Base-by-base conservation (phyloP, 805 yeast species). In the Yarrowia porcina region DNA sequence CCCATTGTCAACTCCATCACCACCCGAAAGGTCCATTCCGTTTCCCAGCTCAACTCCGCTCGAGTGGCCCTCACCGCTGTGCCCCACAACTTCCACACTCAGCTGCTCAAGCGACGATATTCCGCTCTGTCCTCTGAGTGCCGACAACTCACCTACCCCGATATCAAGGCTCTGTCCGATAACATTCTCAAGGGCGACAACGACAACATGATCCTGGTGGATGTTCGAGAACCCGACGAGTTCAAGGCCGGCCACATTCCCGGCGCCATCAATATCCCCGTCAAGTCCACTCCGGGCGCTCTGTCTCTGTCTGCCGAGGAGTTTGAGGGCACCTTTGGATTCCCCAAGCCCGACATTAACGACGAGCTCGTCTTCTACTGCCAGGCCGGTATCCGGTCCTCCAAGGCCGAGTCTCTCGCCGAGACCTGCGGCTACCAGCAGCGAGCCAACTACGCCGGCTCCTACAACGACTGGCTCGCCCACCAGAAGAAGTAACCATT, bases 201-300 rank as follows among this genome's bases (percentile, higher is more conserved):
- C 62, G 79, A 83, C 15, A 76, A 77, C 15, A 75, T 81, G 36
- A 79, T 90, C 42, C 75, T 93, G 38, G 85, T 93, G 23, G 99
- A 93, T 72, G 97, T 90, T 20, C 85, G 99, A 73, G 98, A 93
- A 77, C 97, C 97, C 6, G 81, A 79, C 25, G 99, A 93, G 76
- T 80, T 76, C 70, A 76, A 76, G 38, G 83, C 78, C 52, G 97
- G 97, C 44, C 85, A 82, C 71, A 88, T 93, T 68, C 97, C 97
- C 28, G 82, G 83, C 13, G 87, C 98, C 6, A 75, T 92, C 63
- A 94, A 94, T 72, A 82, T 93, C 64, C 98, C 99, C 18, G 87
- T 85, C 76, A 90, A 90, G 71, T 84, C 94, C 4, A 83, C 92
- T 12, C 98, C 98, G 0, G 96, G 97, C 20, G 98, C 98, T 0